Evolutionary conservation across 257 asterid genomes (phyloP).

Genomic region (Solanum sitiens): DNA sequence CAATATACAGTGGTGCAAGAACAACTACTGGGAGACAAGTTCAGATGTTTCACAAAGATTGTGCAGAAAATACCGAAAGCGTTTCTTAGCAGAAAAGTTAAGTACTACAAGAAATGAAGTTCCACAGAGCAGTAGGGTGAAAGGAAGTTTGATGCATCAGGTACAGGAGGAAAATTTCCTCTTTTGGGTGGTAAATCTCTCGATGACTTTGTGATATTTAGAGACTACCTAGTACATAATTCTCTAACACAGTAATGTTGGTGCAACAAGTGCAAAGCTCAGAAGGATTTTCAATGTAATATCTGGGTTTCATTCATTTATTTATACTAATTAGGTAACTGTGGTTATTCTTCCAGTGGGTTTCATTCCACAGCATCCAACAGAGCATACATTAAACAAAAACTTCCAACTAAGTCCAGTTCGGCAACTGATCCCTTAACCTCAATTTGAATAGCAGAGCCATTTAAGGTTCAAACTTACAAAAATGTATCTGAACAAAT

Average conservation of each 20-base stretch:
- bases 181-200: neutral
- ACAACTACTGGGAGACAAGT: neutral
- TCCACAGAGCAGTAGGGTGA: neutral
- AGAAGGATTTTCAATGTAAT: neutral
- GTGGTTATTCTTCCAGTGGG: neutral
- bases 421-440: neutral
- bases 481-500: neutral
- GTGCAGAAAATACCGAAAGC: neutral
- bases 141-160: neutral
- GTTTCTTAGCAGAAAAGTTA: neutral
- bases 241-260: neutral
- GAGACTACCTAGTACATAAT: neutral
- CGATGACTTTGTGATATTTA: neutral
- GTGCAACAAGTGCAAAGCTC: neutral
- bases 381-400: neutral
- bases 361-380: neutral
- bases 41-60: neutral
- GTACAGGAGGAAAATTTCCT: neutral
- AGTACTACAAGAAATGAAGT: neutral
- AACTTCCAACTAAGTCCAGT: neutral
- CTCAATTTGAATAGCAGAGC: neutral
- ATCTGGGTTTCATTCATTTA: neutral
- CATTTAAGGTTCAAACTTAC: neutral
- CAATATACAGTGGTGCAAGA: neutral
- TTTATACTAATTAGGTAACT: neutral